phyloP scores from a whole-genome alignment of 345 rosid species.

The Syzygium aromaticum region DNA sequence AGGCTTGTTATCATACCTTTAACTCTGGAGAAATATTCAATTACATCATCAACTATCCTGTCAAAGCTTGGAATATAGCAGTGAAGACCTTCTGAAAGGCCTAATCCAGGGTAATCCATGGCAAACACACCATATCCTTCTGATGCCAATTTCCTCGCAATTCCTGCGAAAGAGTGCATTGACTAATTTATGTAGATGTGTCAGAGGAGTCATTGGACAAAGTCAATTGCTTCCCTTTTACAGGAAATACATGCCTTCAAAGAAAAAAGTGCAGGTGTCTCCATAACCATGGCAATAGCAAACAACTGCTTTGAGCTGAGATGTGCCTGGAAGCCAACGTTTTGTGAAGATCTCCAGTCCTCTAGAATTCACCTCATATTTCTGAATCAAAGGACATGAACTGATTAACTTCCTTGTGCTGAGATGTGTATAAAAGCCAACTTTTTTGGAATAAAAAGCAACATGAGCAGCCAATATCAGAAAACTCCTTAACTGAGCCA shows the following conservation, averaged over 20 bases:
- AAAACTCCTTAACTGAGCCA: neutral
- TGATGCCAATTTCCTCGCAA: constrained; percentile 78
- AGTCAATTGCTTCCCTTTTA: neutral
- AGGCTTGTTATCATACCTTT: constrained; percentile 40
- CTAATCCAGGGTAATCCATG: constrained; percentile 96
- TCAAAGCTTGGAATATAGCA: constrained; percentile 77
- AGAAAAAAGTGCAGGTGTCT: constrained; percentile 94
- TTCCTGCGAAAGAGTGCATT: constrained; percentile 35
- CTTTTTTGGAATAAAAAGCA: constrained; percentile 46
- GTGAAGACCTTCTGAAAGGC: constrained; percentile 92
- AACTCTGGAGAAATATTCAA: constrained; percentile 67
- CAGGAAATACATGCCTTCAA: constrained; percentile 52
- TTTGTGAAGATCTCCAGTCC: constrained; percentile 83
- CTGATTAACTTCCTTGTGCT: constrained; percentile 40
- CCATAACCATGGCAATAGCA: constrained; percentile 96
- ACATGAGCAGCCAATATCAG: neutral
- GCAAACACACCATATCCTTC: constrained; percentile 85
- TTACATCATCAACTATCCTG: constrained; percentile 67
- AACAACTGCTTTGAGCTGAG: constrained; percentile 61
- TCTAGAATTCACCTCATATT: constrained; percentile 70
- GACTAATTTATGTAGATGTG: neutral
- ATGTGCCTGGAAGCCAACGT: constrained; percentile 71
- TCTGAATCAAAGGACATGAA: constrained; percentile 26
- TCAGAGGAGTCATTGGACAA: constrained; percentile 7
- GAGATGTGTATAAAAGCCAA: constrained; percentile 59